Evolutionary conservation across 2,329 filamentous ascomycete genomes (phyloP), one percentile per base, ranked within the genome.

Genomic region (Aspergillus sp.): DNA sequence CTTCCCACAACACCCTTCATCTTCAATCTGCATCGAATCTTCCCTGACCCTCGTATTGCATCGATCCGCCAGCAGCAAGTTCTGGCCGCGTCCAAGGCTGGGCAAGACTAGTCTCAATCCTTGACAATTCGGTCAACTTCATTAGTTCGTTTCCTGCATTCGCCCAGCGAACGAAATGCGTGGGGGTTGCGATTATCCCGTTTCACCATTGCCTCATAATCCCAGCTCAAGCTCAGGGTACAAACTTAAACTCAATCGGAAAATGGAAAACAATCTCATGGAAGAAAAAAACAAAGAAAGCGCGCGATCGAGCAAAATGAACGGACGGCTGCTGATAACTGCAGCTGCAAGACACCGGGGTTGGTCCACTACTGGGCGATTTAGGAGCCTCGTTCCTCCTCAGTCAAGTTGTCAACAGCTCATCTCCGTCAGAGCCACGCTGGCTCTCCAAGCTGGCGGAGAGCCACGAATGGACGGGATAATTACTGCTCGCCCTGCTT

Each of bases 171-270:
- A 20, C 41, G 15, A 27, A 22, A 17, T n/a, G 48, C 56, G 56
- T 54, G 45, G 58, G 49, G 34, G 44, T 52, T 56, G 53, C 11
- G 42, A 60, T 58, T 45, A 48, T 46, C 30, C 59, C 55, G 63
- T 65, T 65, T 65, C 63, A 65, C 63, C 61, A 65, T 56, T 63
- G 63, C 63, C 55, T 64, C 61, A 63, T 24, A 48, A 52, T n/a
- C 42, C 48, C 27, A 42, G 55, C 49, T 54, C 55, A 60, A 56
- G 51, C 57, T 55, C 51, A 55, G 57, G 50, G 46, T 37, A 34
- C 12, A 57, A 55, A 64, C 57, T 59, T 46, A 54, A 60, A 42
- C 44, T 46, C 41, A 5, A 22, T 49, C 40, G 44, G 42, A 27
- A 48, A 47, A 54, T 48, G 27, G 22, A 22, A 46, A 46, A 24